Evolutionary conservation across 2,329 filamentous ascomycete genomes (phyloP).

Genomic region (Didymella arachidicola): DNA sequence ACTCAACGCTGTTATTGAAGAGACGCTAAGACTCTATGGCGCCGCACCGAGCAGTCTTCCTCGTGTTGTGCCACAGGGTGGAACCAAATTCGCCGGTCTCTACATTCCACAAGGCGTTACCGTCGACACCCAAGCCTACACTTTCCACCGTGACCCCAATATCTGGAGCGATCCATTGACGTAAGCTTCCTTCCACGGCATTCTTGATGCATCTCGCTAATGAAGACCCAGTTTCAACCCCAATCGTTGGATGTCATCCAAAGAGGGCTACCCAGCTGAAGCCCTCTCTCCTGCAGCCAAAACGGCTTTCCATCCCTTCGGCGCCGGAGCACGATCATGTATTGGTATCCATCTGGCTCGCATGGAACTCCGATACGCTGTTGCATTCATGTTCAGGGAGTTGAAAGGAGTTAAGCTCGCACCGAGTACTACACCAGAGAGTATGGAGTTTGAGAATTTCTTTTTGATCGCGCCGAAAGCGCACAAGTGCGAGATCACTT

Average conservation of each 20-base stretch:
- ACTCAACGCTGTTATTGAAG: slow-evolving; percentile 51
- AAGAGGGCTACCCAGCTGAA: slow-evolving; percentile 33
- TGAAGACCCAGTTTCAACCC: slow-evolving; percentile 42
- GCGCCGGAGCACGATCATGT: slow-evolving; percentile 72
- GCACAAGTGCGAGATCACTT: slow-evolving; percentile 53
- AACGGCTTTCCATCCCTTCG: slow-evolving; percentile 72
- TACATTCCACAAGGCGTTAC: slow-evolving; percentile 50
- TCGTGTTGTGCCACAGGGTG: slow-evolving; percentile 49
- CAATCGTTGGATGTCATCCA: slow-evolving; percentile 40
- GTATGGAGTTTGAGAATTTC: slow-evolving; percentile 56
- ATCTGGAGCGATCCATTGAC: slow-evolving; percentile 38
- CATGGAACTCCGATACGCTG: slow-evolving; percentile 63
- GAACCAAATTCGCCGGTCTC: slow-evolving; percentile 44
- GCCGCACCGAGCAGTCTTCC: slow-evolving; percentile 49
- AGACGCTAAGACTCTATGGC: slow-evolving; percentile 50
- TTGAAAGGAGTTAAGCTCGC: slow-evolving; percentile 48
- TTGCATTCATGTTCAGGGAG: slow-evolving; percentile 61
- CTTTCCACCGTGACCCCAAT: slow-evolving; percentile 48
- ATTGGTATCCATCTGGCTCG: slow-evolving; percentile 72
- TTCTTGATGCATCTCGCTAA: not conserved
- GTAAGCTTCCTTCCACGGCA: slow-evolving; percentile 20
- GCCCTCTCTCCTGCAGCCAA: slow-evolving; percentile 47
- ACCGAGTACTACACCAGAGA: slow-evolving; percentile 44
- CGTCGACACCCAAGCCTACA: slow-evolving; percentile 52
- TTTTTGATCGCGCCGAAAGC: slow-evolving; percentile 56